A percentile compares a stretch with the other conserved stretches of the same genome.
Evolutionary conservation across 345 rosid species (phyloP).

Genomic region (Eucalyptus sideroxylon): DNA sequence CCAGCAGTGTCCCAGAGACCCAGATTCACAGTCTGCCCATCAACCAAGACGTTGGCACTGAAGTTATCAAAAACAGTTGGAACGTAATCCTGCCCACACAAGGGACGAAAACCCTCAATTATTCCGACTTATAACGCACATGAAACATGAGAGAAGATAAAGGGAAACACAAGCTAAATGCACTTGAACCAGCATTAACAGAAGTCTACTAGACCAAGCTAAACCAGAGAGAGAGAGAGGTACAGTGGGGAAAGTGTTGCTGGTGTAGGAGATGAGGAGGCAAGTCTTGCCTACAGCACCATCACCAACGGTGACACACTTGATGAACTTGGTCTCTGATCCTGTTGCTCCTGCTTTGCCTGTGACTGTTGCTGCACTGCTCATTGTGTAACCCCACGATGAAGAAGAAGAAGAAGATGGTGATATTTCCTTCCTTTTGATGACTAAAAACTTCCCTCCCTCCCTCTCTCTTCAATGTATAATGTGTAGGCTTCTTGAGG

Average conservation of each 20-base stretch:
- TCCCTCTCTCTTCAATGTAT: not conserved
- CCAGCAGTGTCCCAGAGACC: slow-evolving; percentile 98
- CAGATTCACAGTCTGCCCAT: slow-evolving; percentile 73
- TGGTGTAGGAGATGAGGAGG: slow-evolving; percentile 77
- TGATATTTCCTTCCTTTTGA: not conserved
- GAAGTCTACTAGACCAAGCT: not conserved
- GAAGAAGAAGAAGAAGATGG: not conserved
- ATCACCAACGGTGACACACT: slow-evolving; percentile 91
- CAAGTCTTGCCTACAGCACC: slow-evolving; percentile 96
- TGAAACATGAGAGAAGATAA: not conserved
- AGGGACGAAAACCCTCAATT: not conserved
- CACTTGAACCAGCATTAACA: not conserved
- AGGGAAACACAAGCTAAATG: not conserved
- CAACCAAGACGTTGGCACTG: slow-evolving; percentile 86
- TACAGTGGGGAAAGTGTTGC: slow-evolving; percentile 87
- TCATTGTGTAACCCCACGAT: not conserved
- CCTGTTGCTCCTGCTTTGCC: not conserved
- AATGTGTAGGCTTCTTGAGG: not conserved
- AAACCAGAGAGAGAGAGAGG: not conserved
- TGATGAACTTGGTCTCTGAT: slow-evolving; percentile 57
- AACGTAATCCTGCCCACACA: slow-evolving; percentile 21
- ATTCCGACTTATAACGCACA: not conserved
- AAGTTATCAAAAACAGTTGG: slow-evolving; percentile 74
- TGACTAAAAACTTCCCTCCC: not conserved
- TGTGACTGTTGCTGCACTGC: not conserved